Evolutionary conservation across 1,139 yeast genomes (phyloP).

Genomic region (Pichia sp.): DNA sequence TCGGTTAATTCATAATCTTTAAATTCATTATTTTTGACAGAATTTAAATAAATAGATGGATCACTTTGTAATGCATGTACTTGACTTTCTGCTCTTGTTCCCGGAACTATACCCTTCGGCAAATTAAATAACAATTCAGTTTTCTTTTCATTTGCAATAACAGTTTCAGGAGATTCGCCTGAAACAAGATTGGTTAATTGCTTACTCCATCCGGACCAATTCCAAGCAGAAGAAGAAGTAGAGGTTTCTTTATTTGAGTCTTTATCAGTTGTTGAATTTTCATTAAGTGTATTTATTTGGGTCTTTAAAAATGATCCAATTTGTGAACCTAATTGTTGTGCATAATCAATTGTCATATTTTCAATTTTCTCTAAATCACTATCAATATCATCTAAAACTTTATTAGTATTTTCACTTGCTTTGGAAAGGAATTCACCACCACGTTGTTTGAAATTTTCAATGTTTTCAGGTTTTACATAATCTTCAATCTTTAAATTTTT

Average conservation of each 20-base stretch:
- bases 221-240: constrained; percentile 15
- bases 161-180: constrained; percentile 11
- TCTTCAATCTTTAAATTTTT: constrained; percentile 29
- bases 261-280: constrained; percentile 7
- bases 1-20: constrained; percentile 28
- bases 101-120: constrained; percentile 29
- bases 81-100: constrained; percentile 56
- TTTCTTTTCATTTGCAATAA: constrained; percentile 24
- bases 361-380: constrained; percentile 63
- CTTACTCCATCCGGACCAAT: constrained; percentile 14
- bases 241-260: neutral
- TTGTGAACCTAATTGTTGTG: constrained; percentile 32
- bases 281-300: constrained; percentile 12
- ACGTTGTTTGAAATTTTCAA: constrained; percentile 40
- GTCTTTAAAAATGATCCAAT: constrained; percentile 49
- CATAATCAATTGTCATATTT: constrained; percentile 54
- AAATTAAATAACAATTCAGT: constrained; percentile 40
- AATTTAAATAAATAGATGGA: constrained; percentile 37
- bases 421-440: constrained; percentile 29
- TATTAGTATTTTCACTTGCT: constrained; percentile 43
- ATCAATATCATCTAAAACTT: constrained; percentile 60
- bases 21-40: constrained; percentile 14
- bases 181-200: constrained; percentile 6
- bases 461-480: constrained; percentile 19
- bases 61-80: constrained; percentile 45